Evolutionary conservation across 1,284 basidiomycete genomes (phyloP).

Genomic region (Prillingera fragicola): DNA sequence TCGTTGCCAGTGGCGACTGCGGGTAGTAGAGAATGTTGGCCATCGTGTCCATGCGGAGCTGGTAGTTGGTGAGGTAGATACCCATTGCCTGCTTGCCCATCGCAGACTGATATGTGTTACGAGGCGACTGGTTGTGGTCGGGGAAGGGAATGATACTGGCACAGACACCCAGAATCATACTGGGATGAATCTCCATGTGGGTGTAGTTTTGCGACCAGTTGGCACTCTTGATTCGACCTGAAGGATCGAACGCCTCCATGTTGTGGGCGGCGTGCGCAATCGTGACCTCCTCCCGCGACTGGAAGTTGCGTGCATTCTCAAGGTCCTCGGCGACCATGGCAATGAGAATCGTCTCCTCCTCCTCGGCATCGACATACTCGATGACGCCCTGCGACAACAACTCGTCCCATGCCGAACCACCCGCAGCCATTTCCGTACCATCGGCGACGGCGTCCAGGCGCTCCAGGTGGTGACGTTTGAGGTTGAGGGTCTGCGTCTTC

Average conservation of each 20-base stretch:
- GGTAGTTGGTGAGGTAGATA: conserved; percentile 94
- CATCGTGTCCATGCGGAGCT: conserved; percentile 98
- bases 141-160: conserved; percentile 99
- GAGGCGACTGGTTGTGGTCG: conserved; percentile 97
- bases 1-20: conserved; percentile 96
- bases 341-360: conserved; percentile 99
- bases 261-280: conserved; percentile 54
- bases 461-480: conserved; percentile 79
- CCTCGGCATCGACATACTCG: conserved; percentile 94
- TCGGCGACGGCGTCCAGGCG: conserved; percentile 45
- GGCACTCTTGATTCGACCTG: conserved; percentile 75
- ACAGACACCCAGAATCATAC: conserved; percentile 98
- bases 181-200: conserved; percentile 98
- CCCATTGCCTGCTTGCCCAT: conserved; percentile 99
- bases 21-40: conserved; percentile 97
- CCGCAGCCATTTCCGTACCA: conserved; percentile 53
- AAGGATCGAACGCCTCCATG: conserved; percentile 63
- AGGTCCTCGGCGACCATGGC: conserved; percentile 97
- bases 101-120: conserved; percentile 98
- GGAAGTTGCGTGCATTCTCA: conserved; percentile 58
- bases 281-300: conserved; percentile 31
- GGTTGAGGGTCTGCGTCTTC: conserved; percentile 62
- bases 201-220: conserved; percentile 88
- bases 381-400: conserved; percentile 83
- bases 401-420: conserved; percentile 73